phyloP scores from a whole-genome alignment of 495 filamentous ascomycete species.

The Emericellopsis terricola region DNA sequence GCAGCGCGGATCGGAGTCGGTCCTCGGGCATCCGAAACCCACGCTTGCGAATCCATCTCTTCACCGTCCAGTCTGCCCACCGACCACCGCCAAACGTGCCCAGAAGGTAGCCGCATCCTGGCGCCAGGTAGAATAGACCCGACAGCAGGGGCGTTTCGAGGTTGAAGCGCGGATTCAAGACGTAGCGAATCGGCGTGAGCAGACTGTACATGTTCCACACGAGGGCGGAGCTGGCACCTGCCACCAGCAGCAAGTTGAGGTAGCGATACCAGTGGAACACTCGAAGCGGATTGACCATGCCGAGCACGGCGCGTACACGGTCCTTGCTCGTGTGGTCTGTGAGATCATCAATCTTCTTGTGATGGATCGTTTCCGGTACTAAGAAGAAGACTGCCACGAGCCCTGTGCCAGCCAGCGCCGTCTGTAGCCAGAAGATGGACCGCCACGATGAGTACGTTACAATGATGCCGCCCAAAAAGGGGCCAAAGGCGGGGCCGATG shows the following conservation, averaged over 20 bases:
- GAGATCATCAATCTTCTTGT: slow-evolving; percentile 36
- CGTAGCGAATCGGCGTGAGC: slow-evolving; percentile 56
- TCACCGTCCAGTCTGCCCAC: slow-evolving; percentile 48
- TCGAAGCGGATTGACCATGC: slow-evolving; percentile 42
- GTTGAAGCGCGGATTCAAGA: slow-evolving; percentile 54
- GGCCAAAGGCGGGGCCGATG: slow-evolving; percentile 53
- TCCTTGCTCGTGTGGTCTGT: slow-evolving; percentile 23
- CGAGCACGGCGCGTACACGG: slow-evolving; percentile 34
- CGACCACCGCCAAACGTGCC: slow-evolving; percentile 56
- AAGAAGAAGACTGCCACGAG: slow-evolving; percentile 42
- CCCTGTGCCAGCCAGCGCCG: slow-evolving; percentile 38
- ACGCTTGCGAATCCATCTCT: slow-evolving; percentile 40
- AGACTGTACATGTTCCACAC: slow-evolving; percentile 62
- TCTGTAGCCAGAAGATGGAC: slow-evolving; percentile 56
- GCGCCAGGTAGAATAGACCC: slow-evolving; percentile 58
- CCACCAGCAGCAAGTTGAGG: slow-evolving; percentile 45
- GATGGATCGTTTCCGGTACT: slow-evolving; percentile 51
- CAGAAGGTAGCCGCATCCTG: slow-evolving; percentile 48
- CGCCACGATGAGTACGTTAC: slow-evolving; percentile 53
- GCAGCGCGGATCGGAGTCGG: slow-evolving; percentile 40
- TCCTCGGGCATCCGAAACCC: slow-evolving; percentile 50
- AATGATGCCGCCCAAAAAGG: slow-evolving; percentile 49
- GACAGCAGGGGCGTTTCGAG: slow-evolving; percentile 46
- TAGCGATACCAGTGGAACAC: slow-evolving; percentile 43
- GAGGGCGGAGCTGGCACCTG: slow-evolving; percentile 38